These are phyloP conservation scores for Phytophthora vignae DNA, from an alignment of 352 stramenopile genomes.

Conservation along the genomic window DNA sequence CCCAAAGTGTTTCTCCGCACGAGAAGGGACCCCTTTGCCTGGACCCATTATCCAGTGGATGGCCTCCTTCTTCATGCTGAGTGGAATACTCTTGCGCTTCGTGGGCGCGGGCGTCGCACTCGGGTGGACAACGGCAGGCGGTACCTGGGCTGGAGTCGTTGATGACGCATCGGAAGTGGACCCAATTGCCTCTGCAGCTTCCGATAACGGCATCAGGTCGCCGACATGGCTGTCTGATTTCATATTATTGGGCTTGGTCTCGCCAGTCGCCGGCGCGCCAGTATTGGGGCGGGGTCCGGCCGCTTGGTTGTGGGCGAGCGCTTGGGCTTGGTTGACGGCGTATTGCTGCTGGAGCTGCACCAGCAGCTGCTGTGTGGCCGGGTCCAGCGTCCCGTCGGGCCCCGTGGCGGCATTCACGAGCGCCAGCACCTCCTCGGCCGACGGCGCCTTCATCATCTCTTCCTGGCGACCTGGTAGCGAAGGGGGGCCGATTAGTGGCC, in stretches of 20 bases:
- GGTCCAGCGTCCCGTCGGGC: constrained; percentile 43
- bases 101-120: constrained; percentile 25
- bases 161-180: constrained; percentile 7
- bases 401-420: constrained; percentile 56
- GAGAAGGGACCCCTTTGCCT: constrained; percentile 73
- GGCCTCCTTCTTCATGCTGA: constrained; percentile 87
- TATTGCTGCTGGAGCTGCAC: constrained; percentile 60
- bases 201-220: constrained; percentile 44
- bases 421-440: constrained; percentile 65
- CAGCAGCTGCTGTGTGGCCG: constrained; percentile 65
- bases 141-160: background rate
- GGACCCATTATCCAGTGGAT: constrained; percentile 84
- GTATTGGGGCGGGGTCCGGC: constrained; percentile 8
- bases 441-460: constrained; percentile 50
- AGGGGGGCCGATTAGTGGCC: constrained; percentile 34
- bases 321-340: constrained; percentile 34
- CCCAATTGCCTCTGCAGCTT: constrained; percentile 26
- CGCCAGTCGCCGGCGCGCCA: background rate
- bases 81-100: constrained; percentile 77
- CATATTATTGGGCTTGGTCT: constrained; percentile 4
- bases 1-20: constrained; percentile 79
- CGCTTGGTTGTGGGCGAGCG: constrained; percentile 12
- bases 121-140: background rate
- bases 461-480: background rate
- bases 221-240: constrained; percentile 21